Evolutionary conservation across 139 green algal species (phyloP), one percentile per base, ranked within the genome.

Genomic region (Edaphochlamys debaryana): DNA sequence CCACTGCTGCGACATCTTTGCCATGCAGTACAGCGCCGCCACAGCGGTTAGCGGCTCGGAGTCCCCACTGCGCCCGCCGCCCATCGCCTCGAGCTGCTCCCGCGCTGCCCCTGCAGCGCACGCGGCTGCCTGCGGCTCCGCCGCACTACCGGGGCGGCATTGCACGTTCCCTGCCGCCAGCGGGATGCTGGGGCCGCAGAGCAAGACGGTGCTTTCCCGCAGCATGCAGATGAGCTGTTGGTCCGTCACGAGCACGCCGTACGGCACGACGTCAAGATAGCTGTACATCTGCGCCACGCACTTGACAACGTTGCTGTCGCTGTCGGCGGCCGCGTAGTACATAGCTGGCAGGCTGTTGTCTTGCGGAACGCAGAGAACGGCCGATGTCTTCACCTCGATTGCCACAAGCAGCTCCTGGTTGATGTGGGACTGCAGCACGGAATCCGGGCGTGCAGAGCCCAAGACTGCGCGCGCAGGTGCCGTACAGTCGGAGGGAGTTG

Each of bases 1-100:
- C 62, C 62, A 68, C 62, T 40, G 62, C 62, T 68, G 62, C n/a
- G 62, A 68, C 62, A 68, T 25, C 25, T 40, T 38, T 32, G 32
- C 32, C n/a, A 40, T 68, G 62, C 62, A 68, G 62, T 68, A 68
- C 62, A 68, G 62, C 62, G n/a, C 62, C 62, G 62, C 62, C 62
- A 40, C 62, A 41, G 62, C 62, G 5, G 62, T 68, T 32, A 68
- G 62, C 32, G 62, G n/a, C n/a, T n/a, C n/a, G n/a, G n/a, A 41
- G n/a, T 41, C 62, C 62, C 13, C 62, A 41, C 62, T 38, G 30
- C 8, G 8, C n/a, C 13, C 27, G n/a, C 1, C 62, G 3, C 62
- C 17, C n/a, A 41, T 13, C 62, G n/a, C 58, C 58, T 66, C 29
- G 58, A 66, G 11, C 62, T 40, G 62, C 62, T 41, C 27, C 62